A percentile compares a stretch with the other conserved stretches of the same genome.
These are phyloP conservation scores for Cadophora malorum DNA, from an alignment of 2,329 filamentous ascomycete genomes.

Conservation along the genomic window DNA sequence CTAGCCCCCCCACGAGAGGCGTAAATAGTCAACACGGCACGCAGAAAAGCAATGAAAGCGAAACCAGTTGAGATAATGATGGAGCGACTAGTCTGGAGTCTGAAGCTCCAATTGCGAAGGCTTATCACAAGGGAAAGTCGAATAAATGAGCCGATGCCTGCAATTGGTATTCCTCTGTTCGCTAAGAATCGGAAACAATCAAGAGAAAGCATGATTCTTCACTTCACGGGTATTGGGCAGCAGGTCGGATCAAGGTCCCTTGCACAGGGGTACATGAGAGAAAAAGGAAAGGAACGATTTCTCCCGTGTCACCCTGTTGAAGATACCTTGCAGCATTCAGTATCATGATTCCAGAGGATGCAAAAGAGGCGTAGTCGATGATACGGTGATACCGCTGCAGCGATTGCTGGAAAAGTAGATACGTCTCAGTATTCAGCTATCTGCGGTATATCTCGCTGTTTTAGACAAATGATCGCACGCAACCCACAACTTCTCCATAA, in stretches of 20 bases:
- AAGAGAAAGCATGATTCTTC: background rate
- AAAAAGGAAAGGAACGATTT: background rate
- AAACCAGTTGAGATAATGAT: background rate
- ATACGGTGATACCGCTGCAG: background rate
- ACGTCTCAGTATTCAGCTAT: background rate
- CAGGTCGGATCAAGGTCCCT: background rate
- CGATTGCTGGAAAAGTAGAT: background rate
- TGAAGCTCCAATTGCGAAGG: background rate
- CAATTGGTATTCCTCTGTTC: background rate
- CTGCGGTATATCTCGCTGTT: background rate
- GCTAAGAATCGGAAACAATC: slow-evolving; percentile 3
- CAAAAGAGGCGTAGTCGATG: background rate
- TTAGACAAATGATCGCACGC: background rate
- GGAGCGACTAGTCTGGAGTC: background rate
- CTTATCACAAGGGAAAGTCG: background rate
- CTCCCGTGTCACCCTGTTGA: background rate
- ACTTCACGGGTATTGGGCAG: background rate
- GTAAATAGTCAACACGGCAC: background rate
- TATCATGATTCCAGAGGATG: background rate
- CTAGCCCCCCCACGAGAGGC: background rate
- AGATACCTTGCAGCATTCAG: background rate
- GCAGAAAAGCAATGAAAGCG: background rate
- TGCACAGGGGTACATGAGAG: background rate
- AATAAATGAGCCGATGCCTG: background rate
- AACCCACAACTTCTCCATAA: background rate